Evolutionary conservation across 805 yeast genomes (phyloP).

Genomic region (Yueomyces sinensis): DNA sequence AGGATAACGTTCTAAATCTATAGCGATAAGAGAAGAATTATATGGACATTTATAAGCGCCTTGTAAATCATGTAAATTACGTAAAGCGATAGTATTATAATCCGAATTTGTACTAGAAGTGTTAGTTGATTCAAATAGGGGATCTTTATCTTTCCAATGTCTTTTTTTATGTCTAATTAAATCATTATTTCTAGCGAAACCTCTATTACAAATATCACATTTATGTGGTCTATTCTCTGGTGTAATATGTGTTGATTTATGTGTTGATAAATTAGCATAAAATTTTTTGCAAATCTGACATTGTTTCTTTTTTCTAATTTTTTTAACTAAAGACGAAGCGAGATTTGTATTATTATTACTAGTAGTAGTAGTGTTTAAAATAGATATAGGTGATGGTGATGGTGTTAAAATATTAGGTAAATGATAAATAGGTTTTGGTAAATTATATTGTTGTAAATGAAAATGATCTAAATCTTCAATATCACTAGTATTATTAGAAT

Average conservation of each 20-base stretch:
- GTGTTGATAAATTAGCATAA: constrained; percentile 75
- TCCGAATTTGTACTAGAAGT: background rate
- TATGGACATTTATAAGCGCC: constrained; percentile 64
- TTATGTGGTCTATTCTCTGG: constrained; percentile 64
- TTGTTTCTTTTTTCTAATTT: constrained; percentile 51
- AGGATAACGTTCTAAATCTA: constrained; percentile 13
- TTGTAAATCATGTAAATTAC: background rate
- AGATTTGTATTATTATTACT: constrained; percentile 2
- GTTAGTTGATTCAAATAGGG: background rate
- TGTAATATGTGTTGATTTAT: constrained; percentile 62
- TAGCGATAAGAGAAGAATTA: constrained; percentile 14
- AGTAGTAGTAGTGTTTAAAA: background rate
- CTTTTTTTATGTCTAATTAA: constrained; percentile 73
- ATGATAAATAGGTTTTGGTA: background rate
- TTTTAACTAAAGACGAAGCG: too few species aligned
- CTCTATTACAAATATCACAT: constrained; percentile 68
- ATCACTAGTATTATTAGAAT: background rate
- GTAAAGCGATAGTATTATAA: background rate
- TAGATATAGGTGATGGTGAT: constrained; percentile 1
- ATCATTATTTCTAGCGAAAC: constrained; percentile 82
- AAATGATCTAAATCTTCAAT: background rate
- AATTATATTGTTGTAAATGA: background rate
- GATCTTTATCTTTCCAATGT: constrained; percentile 55
- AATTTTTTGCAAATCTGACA: constrained; percentile 57
- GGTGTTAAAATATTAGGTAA: background rate